Evolutionary conservation across 176 grass and related monocot genomes (phyloP), one percentile per base, ranked within the genome.

Genomic region (Coix lacrymajobi): DNA sequence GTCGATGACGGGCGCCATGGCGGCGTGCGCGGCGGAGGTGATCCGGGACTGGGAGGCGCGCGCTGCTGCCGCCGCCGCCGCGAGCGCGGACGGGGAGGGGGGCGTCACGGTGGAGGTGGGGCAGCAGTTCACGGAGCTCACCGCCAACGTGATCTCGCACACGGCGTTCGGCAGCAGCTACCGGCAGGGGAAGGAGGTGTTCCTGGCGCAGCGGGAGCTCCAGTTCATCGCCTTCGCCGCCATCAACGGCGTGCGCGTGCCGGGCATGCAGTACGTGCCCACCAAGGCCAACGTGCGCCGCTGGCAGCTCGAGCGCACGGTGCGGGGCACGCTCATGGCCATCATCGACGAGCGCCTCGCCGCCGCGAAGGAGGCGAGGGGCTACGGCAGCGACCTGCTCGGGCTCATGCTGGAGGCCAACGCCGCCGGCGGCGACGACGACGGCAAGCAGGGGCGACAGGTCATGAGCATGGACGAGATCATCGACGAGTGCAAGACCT

Each of bases 101-200:
- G 20, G 15, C 24, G 37, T 46, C 28, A 74, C 78, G 33, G 58
- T 92, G n/a, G 92, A 92, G 58, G 60, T 87, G 1, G 64, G 87
- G 33, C 60, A 71, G 20, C 84, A 92, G 71, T 90, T 94, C 44
- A 36, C 48, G 49, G 89, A 94, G 75, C 72, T 94, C 28, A 88
- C 89, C 52, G 87, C 92, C 49, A 81, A 94, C 76, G 82, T 92
- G 14, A 94, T 94, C 62, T 88, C 90, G 33, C 90, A 85, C 65
- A 86, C 92, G 37, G 87, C 90, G 80, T 92, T 92, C 36, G 90
- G 93, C 3, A 90, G 93, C 75, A 92, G 82, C 85, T 95, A 81
- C 52, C 62, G 32, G 11, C 63, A 88, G 31, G 90, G 93, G 1
- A 96, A 92, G 61, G 90, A 92, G 85, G 87, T 96, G 83, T 90